These are phyloP conservation scores for Fusarium sp. DNA, from an alignment of 2,329 filamentous ascomycete species.

Conservation along the genomic window DNA sequence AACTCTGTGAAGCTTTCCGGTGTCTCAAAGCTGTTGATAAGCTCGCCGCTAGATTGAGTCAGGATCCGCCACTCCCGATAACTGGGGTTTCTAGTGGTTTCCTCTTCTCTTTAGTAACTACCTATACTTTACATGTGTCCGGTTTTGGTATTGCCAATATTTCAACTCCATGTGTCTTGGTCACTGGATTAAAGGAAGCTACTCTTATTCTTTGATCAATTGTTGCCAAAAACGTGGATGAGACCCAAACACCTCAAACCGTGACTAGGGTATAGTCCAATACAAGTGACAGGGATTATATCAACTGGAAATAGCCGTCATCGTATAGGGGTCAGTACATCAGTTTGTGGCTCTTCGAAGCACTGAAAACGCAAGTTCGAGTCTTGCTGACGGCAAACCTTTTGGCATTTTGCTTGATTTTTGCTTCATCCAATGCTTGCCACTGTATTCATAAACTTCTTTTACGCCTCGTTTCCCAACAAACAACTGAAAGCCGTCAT, in stretches of 20 bases:
- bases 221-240: no score
- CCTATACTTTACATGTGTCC: not conserved
- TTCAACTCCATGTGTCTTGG: not conserved
- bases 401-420: slow-evolving; percentile 2
- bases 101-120: not conserved
- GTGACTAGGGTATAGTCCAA: not conserved
- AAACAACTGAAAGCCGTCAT: slow-evolving; percentile 8
- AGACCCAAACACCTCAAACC: fast-evolving
- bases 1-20: slow-evolving; percentile 16
- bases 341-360: slow-evolving; percentile 44
- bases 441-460: not conserved
- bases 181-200: not conserved
- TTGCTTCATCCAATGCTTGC: not conserved
- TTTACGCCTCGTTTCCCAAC: not conserved
- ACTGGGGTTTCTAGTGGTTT: slow-evolving; percentile 24
- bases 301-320: slow-evolving; percentile 27
- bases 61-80: slow-evolving; percentile 31
- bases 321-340: slow-evolving; percentile 47
- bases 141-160: not conserved
- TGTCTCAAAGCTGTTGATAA: slow-evolving; percentile 14
- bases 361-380: slow-evolving; percentile 48
- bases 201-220: not conserved
- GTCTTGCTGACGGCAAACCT: slow-evolving; percentile 39
- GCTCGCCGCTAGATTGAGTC: slow-evolving; percentile 29
- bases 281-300: slow-evolving; percentile 3